phyloP scores from a whole-genome alignment of 768 basidiomycete species.

The Amanita phalloides region DNA sequence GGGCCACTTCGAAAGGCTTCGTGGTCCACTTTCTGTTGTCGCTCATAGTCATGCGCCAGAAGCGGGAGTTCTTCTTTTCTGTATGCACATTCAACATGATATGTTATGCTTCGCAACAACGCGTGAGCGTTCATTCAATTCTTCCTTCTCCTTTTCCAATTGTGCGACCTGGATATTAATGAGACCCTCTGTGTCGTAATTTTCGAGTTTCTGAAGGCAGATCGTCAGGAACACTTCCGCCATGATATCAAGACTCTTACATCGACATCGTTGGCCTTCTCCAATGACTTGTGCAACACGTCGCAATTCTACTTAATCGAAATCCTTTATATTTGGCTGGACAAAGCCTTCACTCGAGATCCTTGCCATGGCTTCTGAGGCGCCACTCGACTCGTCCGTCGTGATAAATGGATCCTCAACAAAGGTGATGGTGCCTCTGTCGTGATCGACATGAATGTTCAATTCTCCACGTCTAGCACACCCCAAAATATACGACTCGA shows the following conservation, averaged over 20 bases:
- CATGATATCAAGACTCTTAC: too few species aligned
- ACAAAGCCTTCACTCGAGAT: slow-evolving; percentile 29
- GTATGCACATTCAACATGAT: slow-evolving; percentile 91
- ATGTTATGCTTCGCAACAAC: slow-evolving; percentile 79
- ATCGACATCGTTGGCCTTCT: slow-evolving; percentile 39
- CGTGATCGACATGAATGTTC: slow-evolving; percentile 80
- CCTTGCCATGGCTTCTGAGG: slow-evolving; percentile 13
- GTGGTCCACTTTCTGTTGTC: slow-evolving; percentile 73
- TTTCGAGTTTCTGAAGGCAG: slow-evolving; percentile 57
- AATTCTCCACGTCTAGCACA: slow-evolving; percentile 85
- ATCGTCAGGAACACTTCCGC: too few species aligned
- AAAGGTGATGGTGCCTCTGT: slow-evolving; percentile 68
- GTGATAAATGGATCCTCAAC: slow-evolving; percentile 63
- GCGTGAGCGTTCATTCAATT: slow-evolving; percentile 70
- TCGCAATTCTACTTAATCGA: slow-evolving; percentile 73
- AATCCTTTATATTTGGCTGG: slow-evolving; percentile 62
- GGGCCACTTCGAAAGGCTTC: slow-evolving; percentile 54
- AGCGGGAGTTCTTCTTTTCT: slow-evolving; percentile 89
- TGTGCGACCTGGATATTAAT: slow-evolving; percentile 89
- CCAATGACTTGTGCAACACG: slow-evolving; percentile 53
- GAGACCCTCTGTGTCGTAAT: slow-evolving; percentile 75
- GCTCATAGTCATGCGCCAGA: slow-evolving; percentile 19
- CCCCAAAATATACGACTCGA: slow-evolving; percentile 90
- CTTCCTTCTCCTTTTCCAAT: slow-evolving; percentile 93
- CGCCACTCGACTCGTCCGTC: slow-evolving; percentile 14